Percentiles rank a stretch among this genome's conserved stretches.
phyloP scores from a whole-genome alignment of 345 rosid genomes.

The Populus simonii region DNA sequence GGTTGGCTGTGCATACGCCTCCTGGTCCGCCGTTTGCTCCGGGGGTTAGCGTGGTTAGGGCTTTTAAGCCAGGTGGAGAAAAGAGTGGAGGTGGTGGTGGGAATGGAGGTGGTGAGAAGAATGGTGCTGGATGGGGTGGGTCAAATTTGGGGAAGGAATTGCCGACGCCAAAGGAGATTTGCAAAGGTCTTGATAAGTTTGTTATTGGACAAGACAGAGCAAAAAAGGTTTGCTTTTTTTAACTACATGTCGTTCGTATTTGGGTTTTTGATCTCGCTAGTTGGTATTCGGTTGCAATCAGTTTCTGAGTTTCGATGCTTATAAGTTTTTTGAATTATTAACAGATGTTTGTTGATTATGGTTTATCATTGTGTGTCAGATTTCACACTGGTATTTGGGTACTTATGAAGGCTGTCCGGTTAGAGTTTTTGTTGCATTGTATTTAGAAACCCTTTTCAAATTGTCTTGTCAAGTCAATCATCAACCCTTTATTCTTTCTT shows the following conservation, averaged over 20 bases:
- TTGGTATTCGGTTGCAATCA: background rate
- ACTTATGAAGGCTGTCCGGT: too few relatives aligned
- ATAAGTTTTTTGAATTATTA: background rate
- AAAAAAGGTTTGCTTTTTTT: constrained; percentile 55
- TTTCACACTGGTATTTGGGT: background rate
- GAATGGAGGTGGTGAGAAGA: constrained; percentile 15
- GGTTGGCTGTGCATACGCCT: constrained; percentile 56
- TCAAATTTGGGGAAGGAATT: constrained; percentile 80
- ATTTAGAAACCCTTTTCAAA: background rate
- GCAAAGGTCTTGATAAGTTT: constrained; percentile 80
- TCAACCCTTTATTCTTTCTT: background rate
- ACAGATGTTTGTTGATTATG: background rate
- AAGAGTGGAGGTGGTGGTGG: constrained; percentile 21
- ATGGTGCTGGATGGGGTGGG: constrained; percentile 67
- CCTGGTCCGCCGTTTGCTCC: constrained; percentile 78
- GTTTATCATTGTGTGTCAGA: background rate
- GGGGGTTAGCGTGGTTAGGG: constrained; percentile 51
- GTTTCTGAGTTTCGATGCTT: background rate
- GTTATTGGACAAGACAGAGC: constrained; percentile 83
- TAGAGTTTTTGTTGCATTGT: background rate
- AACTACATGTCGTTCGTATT: background rate
- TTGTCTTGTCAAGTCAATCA: background rate
- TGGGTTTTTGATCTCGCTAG: background rate
- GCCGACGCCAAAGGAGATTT: constrained; percentile 88
- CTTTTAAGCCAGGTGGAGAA: constrained; percentile 37